Conservation (phyloP, 2,329 filamentous ascomycete genomes). For the Lasiodiplodia gonubiensis region DNA sequence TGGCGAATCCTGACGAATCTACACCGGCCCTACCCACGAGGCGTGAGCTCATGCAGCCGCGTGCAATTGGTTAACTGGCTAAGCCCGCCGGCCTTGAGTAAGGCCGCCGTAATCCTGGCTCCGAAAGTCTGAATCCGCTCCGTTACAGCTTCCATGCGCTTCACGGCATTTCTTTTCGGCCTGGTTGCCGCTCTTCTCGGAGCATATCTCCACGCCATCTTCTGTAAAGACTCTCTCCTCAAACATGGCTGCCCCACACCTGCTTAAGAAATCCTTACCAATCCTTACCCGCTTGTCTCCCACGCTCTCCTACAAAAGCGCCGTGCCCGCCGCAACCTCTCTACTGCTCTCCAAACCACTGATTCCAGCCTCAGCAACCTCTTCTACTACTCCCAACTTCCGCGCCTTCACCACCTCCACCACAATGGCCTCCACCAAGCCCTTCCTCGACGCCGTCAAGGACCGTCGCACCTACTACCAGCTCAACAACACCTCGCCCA, state of each 20-base stretch:
- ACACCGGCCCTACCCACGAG: not conserved
- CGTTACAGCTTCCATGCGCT: conserved; percentile 14
- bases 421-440: conserved; percentile 48
- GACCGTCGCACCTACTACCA: conserved; percentile 72
- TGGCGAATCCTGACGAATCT: conserved; percentile 7
- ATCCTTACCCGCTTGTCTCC: conserved; percentile 29
- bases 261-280: conserved; percentile 44
- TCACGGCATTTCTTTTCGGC: conserved; percentile 24
- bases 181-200: not conserved
- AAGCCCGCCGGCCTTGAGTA: not conserved
- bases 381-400: not conserved
- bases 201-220: not conserved
- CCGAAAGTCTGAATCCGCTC: not conserved
- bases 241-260: conserved; percentile 33
- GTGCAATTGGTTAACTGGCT: conserved; percentile 3
- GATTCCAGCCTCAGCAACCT: conserved; percentile 6
- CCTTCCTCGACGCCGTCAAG: conserved; percentile 69
- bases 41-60: conserved; percentile 4
- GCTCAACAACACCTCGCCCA: conserved; percentile 67
- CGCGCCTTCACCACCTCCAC: conserved; percentile 30
- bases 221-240: not conserved
- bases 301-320: conserved; percentile 27
- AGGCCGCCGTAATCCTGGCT: not conserved
- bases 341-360: not conserved
- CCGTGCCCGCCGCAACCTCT: not conserved